Evolutionary conservation across 2,329 filamentous ascomycete genomes (phyloP).

Genomic region (Teratosphaeria gauchensis): DNA sequence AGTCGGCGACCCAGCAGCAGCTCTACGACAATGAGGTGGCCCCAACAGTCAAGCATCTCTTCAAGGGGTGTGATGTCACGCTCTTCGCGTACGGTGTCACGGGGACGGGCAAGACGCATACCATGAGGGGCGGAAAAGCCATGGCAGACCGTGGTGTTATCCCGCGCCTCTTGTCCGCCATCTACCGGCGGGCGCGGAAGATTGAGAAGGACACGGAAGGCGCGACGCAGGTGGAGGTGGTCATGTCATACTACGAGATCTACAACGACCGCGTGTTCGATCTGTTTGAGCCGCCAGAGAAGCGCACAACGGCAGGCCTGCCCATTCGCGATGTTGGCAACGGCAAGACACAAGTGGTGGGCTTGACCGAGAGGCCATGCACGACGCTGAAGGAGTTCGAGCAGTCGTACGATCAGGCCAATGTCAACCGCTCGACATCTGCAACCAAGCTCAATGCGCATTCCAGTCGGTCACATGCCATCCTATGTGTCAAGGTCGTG

Average conservation of each 20-base stretch:
- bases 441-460: constrained; percentile 96
- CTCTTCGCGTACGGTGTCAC: constrained; percentile 95
- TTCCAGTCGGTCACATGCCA: constrained; percentile 92
- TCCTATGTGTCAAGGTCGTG: constrained; percentile 80
- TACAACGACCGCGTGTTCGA: constrained; percentile 96
- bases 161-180: constrained; percentile 46
- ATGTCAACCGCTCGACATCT: constrained; percentile 80
- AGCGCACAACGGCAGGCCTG: constrained; percentile 73
- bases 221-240: constrained; percentile 68
- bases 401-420: constrained; percentile 78
- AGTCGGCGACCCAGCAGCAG: constrained; percentile 68
- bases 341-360: constrained; percentile 88
- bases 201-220: constrained; percentile 39
- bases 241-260: constrained; percentile 69
- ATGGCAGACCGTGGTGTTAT: constrained; percentile 58
- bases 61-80: constrained; percentile 97
- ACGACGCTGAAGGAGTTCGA: constrained; percentile 77
- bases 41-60: constrained; percentile 82
- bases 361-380: constrained; percentile 74
- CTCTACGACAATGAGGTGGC: constrained; percentile 86
- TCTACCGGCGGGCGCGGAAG: constrained; percentile 58
- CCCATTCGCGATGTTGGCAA: constrained; percentile 86
- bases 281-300: constrained; percentile 74
- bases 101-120: constrained; percentile 95
- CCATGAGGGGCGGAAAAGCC: constrained; percentile 60